phyloP scores from a whole-genome alignment of 2,329 filamentous ascomycete species.

The Talaromyces sp. region DNA sequence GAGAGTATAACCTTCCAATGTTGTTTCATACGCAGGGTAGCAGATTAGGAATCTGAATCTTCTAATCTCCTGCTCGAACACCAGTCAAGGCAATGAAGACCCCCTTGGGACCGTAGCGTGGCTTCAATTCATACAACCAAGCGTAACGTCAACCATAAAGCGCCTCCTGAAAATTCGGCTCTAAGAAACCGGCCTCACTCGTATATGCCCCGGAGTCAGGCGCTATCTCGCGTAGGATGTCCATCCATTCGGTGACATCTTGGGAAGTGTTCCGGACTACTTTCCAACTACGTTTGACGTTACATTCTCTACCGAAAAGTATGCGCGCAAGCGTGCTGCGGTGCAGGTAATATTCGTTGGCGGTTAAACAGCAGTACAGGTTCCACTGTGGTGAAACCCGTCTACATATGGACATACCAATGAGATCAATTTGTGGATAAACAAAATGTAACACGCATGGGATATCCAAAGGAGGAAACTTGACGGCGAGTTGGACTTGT shows the following conservation, averaged over 20 bases:
- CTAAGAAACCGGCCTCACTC: conserved; percentile 42
- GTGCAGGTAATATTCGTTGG: too few species aligned
- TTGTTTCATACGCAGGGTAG: background rate
- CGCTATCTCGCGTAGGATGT: conserved; percentile 21
- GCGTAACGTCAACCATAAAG: conserved; percentile 45
- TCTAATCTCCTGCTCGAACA: conserved; percentile 2
- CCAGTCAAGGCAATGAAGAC: conserved; percentile 30
- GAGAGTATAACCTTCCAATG: background rate
- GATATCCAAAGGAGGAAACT: background rate
- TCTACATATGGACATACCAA: too few species aligned
- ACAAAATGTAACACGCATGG: too few species aligned
- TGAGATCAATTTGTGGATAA: too few species aligned
- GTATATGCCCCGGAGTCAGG: conserved; percentile 40
- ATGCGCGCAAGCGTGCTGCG: too few species aligned
- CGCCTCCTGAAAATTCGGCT: conserved; percentile 39
- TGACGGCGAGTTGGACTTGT: background rate
- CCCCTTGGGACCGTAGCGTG: conserved; percentile 40
- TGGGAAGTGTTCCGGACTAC: background rate
- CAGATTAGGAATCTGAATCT: background rate
- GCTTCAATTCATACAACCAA: conserved; percentile 36
- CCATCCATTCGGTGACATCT: conserved; percentile 17
- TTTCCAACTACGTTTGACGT: too few species aligned
- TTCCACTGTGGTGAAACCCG: too few species aligned
- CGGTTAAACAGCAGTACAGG: too few species aligned
- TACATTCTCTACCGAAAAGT: too few species aligned